A percentile compares a stretch with the other conserved stretches of the same genome.
These are phyloP conservation scores for Ustilago xerochloae DNA, from an alignment of 1,284 basidiomycete species.

Conservation along the genomic window DNA sequence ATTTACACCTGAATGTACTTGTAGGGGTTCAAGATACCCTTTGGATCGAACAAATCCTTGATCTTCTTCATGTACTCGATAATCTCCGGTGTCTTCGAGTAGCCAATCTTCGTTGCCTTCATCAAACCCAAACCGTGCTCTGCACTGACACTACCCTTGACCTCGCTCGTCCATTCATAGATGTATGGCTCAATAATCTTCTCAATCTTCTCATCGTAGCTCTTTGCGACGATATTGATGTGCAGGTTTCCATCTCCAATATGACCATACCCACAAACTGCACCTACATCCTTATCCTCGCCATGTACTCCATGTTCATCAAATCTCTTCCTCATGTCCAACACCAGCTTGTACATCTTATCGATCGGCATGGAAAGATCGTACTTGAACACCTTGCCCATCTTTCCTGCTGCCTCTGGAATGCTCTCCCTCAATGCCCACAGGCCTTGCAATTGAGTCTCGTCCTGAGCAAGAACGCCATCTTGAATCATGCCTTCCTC, in stretches of 20 bases:
- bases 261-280: conserved; percentile 87
- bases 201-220: conserved; percentile 85
- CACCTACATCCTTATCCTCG: conserved; percentile 74
- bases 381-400: conserved; percentile 97
- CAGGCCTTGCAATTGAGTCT: conserved; percentile 86
- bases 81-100: conserved; percentile 83
- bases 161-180: conserved; percentile 83
- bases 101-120: conserved; percentile 91
- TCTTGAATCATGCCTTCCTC: conserved; percentile 83
- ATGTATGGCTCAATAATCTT: conserved; percentile 92
- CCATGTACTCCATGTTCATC: conserved; percentile 79
- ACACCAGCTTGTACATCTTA: conserved; percentile 89
- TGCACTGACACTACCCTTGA: conserved; percentile 87
- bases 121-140: conserved; percentile 95
- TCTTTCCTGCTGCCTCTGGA: conserved; percentile 91
- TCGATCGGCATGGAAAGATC: conserved; percentile 91
- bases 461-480: conserved; percentile 91
- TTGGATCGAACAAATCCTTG: conserved; percentile 90
- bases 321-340: conserved; percentile 81
- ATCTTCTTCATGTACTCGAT: conserved; percentile 90
- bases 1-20: conserved; percentile 70
- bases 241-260: conserved; percentile 97
- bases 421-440: conserved; percentile 96
- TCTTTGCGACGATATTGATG: conserved; percentile 88
- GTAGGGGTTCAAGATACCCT: conserved; percentile 90